Percentiles rank a stretch among this genome's conserved stretches.
Conservation (phyloP, 106 monocot species). For the Dactylorhiza incarnata region DNA sequence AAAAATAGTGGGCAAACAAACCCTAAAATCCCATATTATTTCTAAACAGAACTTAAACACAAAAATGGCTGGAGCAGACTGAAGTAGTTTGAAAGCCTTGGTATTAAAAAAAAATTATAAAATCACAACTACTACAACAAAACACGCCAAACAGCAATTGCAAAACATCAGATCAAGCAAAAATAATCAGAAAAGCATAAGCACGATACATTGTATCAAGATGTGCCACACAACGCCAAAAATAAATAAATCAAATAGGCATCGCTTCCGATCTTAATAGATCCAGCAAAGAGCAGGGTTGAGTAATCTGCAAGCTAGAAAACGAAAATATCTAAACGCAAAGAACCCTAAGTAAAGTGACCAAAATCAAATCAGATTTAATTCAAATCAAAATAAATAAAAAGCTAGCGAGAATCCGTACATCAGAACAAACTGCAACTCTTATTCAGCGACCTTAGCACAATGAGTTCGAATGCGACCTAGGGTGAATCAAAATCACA, state of each 20-base stretch:
- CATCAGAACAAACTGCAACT: background rate
- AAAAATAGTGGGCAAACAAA: background rate
- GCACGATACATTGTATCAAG: background rate
- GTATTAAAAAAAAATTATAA: background rate
- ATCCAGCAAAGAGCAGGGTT: background rate
- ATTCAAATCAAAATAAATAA: background rate
- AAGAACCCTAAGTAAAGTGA: background rate
- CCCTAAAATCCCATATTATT: background rate
- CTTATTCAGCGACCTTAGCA: background rate
- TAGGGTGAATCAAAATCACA: background rate
- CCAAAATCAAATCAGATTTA: background rate
- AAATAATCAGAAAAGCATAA: background rate
- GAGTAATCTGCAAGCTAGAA: background rate
- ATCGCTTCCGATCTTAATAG: background rate
- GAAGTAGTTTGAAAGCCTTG: background rate
- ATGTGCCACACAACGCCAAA: background rate
- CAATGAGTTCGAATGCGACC: background rate
- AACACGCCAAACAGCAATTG: background rate
- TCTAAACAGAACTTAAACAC: background rate
- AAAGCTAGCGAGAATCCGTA: background rate
- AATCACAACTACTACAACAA: background rate
- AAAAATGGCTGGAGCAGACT: background rate
- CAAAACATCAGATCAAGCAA: background rate
- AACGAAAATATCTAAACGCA: background rate
- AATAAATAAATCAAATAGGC: background rate